phyloP scores from a whole-genome alignment of 1,284 basidiomycete species.

The Ceratobasidium sp. region DNA sequence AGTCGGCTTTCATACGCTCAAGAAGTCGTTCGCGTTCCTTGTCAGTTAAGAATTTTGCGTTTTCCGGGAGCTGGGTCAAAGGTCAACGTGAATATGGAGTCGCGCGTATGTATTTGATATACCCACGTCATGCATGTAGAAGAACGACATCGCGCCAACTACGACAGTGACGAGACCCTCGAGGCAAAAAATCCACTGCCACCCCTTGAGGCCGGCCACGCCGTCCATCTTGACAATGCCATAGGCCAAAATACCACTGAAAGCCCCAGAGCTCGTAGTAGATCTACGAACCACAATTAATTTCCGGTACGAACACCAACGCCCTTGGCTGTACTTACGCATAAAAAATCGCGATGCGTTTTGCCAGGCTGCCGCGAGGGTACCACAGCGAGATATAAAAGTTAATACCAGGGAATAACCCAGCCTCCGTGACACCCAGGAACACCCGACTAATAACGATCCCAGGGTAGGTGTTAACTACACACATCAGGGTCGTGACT shows the following conservation, averaged over 20 bases:
- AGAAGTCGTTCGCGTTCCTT: constrained; percentile 37
- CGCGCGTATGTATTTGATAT: not conserved
- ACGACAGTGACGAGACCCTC: constrained; percentile 40
- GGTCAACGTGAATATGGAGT: not conserved
- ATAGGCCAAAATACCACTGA: constrained; percentile 54
- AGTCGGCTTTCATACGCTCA: constrained; percentile 35
- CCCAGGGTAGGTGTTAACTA: constrained; percentile 67
- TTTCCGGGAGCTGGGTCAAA: constrained; percentile 43
- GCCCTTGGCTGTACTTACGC: constrained; percentile 52
- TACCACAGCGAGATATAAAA: constrained; percentile 61
- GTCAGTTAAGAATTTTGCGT: constrained; percentile 39
- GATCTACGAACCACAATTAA: constrained; percentile 10
- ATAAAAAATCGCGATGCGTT: constrained; percentile 60
- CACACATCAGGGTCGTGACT: constrained; percentile 66
- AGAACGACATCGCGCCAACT: constrained; percentile 37
- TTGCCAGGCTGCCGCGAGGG: constrained; percentile 58
- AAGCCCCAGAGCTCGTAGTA: constrained; percentile 45
- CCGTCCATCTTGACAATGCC: constrained; percentile 56
- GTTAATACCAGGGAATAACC: constrained; percentile 51
- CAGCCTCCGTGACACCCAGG: constrained; percentile 71
- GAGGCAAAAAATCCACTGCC: constrained; percentile 61
- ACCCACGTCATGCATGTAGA: constrained; percentile 38
- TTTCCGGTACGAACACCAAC: constrained; percentile 40
- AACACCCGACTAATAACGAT: constrained; percentile 64
- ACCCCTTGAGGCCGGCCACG: constrained; percentile 51